A percentile compares a stretch with the other conserved stretches of the same genome.
phyloP scores from a whole-genome alignment of 2,329 filamentous ascomycete species.

The Bipolaris zeicola region DNA sequence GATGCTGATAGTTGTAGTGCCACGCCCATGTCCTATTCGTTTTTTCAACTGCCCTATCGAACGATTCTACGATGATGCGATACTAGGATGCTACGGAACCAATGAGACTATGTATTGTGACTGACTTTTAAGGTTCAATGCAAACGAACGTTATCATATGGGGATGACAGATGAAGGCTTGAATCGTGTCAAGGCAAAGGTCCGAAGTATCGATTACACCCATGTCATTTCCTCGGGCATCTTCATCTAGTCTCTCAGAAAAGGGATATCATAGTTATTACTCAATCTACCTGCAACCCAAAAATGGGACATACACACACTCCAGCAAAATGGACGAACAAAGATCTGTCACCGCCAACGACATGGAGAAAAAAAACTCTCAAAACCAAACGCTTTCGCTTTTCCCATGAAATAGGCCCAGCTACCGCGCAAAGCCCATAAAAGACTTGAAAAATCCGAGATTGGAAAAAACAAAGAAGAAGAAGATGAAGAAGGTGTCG shows the following conservation, averaged over 20 bases:
- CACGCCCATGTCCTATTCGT: not conserved
- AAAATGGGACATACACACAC: not conserved
- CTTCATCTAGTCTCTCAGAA: not conserved
- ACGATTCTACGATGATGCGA: not conserved
- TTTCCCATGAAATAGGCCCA: constrained; percentile 2
- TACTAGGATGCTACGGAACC: too few species aligned
- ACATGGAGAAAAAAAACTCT: not conserved
- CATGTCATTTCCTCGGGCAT: not conserved
- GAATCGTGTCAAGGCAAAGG: too few species aligned
- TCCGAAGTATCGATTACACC: not conserved
- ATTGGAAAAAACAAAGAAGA: not conserved
- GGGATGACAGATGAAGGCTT: too few species aligned
- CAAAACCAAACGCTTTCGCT: constrained; percentile 7
- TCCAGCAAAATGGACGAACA: not conserved
- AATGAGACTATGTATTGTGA: not conserved
- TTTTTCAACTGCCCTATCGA: not conserved
- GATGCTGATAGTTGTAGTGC: not conserved
- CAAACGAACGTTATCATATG: not conserved
- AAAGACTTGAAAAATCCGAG: not conserved
- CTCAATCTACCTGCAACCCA: constrained; percentile 3
- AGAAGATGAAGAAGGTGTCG: not conserved
- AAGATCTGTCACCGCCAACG: not conserved
- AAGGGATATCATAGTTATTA: constrained; percentile 15
- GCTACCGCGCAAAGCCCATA: not conserved
- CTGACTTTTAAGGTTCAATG: too few species aligned